Conservation (phyloP, 768 basidiomycete genomes). For the Strobilomyces echinocephalus region DNA sequence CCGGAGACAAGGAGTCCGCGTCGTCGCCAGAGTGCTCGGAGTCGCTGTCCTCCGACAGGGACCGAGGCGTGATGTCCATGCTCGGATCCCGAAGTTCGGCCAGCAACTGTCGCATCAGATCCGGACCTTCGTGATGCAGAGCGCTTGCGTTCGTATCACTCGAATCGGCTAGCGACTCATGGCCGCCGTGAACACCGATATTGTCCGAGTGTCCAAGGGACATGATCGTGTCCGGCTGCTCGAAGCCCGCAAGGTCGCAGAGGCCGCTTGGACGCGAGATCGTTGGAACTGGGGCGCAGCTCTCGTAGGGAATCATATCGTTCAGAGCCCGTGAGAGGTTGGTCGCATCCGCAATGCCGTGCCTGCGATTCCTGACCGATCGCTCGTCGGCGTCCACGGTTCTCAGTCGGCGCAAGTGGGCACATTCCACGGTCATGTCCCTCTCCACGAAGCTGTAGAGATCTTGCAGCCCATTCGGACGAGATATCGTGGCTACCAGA, state of each 20-base stretch:
- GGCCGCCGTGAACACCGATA: too few relatives aligned
- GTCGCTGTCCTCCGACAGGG: conserved; percentile 1
- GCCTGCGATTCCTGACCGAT: conserved; percentile 1
- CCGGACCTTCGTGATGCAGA: too few relatives aligned
- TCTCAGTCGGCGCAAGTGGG: not conserved
- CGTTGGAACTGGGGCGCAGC: not conserved
- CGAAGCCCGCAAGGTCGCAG: too few relatives aligned
- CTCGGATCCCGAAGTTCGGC: too few relatives aligned
- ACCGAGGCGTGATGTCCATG: too few relatives aligned
- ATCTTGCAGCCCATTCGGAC: not conserved
- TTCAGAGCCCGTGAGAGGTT: not conserved
- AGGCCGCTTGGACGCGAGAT: not conserved
- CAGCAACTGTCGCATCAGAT: too few relatives aligned
- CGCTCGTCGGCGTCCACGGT: too few relatives aligned
- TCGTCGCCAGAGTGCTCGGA: not conserved
- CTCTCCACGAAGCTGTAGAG: not conserved
- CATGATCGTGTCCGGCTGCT: too few relatives aligned
- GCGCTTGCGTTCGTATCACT: too few relatives aligned
- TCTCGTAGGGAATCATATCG: not conserved
- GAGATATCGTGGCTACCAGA: not conserved
- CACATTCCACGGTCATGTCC: not conserved
- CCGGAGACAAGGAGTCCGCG: not conserved
- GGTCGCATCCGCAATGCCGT: conserved; percentile 9
- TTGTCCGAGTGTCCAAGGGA: too few relatives aligned
- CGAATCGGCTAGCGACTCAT: too few relatives aligned